Conservation (phyloP, 192 early-diverging fungal species). For the Borealophlyctis nickersoniae region DNA sequence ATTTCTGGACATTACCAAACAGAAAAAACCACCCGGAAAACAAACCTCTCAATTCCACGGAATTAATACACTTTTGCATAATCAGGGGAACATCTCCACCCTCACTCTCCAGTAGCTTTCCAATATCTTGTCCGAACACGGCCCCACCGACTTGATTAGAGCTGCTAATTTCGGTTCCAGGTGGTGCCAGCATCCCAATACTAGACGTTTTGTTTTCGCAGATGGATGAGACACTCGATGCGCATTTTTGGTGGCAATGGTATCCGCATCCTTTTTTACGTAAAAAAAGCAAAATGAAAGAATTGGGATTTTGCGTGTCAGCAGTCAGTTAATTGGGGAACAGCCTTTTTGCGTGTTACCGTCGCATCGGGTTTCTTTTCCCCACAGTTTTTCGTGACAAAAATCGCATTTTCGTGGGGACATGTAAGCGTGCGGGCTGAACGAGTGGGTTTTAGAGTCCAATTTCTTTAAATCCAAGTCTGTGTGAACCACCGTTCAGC, state of each 20-base stretch:
- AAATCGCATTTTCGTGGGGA: constrained; percentile 38
- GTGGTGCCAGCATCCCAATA: too few species aligned
- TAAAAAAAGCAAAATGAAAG: not conserved
- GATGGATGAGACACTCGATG: constrained; percentile 10
- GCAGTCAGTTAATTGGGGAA: too few species aligned
- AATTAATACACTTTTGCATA: constrained; percentile 25
- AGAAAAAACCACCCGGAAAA: too few species aligned
- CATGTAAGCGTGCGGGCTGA: constrained; percentile 30
- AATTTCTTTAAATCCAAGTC: too few species aligned
- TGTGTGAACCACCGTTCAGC: too few species aligned
- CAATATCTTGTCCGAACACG: constrained; percentile 27
- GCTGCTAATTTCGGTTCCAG: too few species aligned
- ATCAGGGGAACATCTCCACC: constrained; percentile 28
- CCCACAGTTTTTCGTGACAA: constrained; percentile 42
- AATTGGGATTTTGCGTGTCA: too few species aligned
- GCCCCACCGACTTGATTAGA: not conserved
- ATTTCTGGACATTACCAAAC: not conserved
- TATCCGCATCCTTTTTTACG: constrained; percentile 30
- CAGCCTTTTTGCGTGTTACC: constrained; percentile 10
- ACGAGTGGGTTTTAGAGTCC: constrained; percentile 21
- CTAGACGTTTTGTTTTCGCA: too few species aligned
- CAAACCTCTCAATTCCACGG: constrained; percentile 34
- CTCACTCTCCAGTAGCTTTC: constrained; percentile 16
- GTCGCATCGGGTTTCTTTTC: constrained; percentile 39
- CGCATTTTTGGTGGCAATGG: constrained; percentile 41